A percentile compares a stretch with the other conserved stretches of the same genome.
Conservation (phyloP, 345 rosid genomes). For the Acer yangbiense region DNA sequence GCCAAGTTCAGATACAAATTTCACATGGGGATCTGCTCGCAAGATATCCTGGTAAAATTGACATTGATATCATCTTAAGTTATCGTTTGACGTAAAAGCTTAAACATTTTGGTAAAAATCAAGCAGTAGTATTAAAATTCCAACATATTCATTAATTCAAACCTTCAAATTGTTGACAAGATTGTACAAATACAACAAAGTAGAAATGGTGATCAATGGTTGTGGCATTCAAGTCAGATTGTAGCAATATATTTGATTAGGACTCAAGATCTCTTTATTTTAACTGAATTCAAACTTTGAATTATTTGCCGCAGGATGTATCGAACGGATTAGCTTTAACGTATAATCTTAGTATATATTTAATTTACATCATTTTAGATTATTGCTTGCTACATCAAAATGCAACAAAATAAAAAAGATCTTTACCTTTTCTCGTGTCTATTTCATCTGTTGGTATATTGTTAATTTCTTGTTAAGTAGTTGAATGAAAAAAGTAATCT, state of each 20-base stretch:
- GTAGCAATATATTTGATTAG: too few relatives aligned
- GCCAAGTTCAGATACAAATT: neutral
- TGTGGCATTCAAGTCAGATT: too few relatives aligned
- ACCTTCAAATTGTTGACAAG: neutral
- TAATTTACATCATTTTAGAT: too few relatives aligned
- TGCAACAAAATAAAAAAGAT: too few relatives aligned
- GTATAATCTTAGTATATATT: too few relatives aligned
- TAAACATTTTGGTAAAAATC: neutral
- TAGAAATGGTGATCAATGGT: neutral
- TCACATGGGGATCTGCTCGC: neutral
- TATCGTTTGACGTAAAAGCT: neutral
- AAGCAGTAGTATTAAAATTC: neutral
- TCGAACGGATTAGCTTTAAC: too few relatives aligned
- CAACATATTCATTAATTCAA: neutral
- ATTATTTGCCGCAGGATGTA: too few relatives aligned
- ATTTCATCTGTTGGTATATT: neutral
- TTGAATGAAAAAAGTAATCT: neutral
- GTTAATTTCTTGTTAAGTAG: slow-evolving; percentile 1
- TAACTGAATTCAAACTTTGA: too few relatives aligned
- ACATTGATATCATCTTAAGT: neutral
- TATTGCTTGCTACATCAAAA: too few relatives aligned
- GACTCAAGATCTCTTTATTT: too few relatives aligned
- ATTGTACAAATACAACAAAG: neutral
- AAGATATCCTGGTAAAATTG: neutral
- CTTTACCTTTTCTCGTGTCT: neutral